A percentile compares a stretch with the other conserved stretches of the same genome.
Evolutionary conservation across 1,139 yeast species (phyloP).

Genomic region (Yamadazyma diospyri): DNA sequence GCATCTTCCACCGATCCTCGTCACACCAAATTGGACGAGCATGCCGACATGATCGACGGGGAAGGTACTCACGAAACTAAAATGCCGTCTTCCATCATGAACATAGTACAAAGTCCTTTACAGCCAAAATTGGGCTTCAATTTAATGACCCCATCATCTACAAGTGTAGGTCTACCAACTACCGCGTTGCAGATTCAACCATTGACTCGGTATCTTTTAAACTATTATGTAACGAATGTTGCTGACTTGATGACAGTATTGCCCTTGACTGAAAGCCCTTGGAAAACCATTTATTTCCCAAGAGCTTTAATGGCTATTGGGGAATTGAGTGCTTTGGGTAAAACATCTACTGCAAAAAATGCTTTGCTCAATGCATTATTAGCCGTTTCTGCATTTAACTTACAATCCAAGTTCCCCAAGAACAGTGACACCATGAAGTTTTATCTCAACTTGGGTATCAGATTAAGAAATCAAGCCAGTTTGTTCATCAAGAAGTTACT

Average conservation of each 20-base stretch:
- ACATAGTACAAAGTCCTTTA: constrained; percentile 42
- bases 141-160: constrained; percentile 19
- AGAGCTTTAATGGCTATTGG: constrained; percentile 80
- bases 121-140: constrained; percentile 44
- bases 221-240: constrained; percentile 73
- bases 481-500: constrained; percentile 54
- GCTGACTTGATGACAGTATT: constrained; percentile 89
- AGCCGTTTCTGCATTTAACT: constrained; percentile 79
- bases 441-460: constrained; percentile 68
- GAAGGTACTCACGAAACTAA: constrained; percentile 25
- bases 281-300: constrained; percentile 84
- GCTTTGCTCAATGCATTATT: constrained; percentile 75
- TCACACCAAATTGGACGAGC: constrained; percentile 24
- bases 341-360: constrained; percentile 72
- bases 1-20: constrained; percentile 23
- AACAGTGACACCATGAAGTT: constrained; percentile 63
- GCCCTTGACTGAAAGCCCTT: constrained; percentile 77
- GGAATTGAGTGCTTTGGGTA: constrained; percentile 71
- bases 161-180: constrained; percentile 48
- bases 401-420: constrained; percentile 66
- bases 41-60: constrained; percentile 33
- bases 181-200: constrained; percentile 65
- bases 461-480: constrained; percentile 72
- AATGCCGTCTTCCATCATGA: constrained; percentile 47
- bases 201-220: constrained; percentile 63